Base-by-base conservation (phyloP, 1,139 yeast species). In the Saccharomycopsis hybrid region DNA sequence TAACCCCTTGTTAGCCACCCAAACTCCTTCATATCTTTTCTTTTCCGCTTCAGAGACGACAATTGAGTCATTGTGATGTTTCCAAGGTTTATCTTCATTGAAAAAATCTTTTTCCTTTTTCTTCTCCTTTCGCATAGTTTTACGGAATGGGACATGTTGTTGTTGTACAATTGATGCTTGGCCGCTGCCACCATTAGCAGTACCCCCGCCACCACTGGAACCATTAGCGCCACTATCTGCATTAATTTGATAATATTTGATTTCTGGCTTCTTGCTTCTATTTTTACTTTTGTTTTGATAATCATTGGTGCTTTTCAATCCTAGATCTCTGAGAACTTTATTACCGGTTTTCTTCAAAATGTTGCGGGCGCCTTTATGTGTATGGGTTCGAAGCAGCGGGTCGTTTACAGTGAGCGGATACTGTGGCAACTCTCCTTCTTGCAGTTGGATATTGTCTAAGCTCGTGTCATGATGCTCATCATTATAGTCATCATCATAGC, bases 11-110 rank as follows among this genome's bases (percentile, higher is more conserved):
- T 92, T 92, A 45, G 95, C 80, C 0, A 85, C 95, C 96, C 96
- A 92, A 29, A 92, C 75, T 13, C 95, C 95, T 64, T 89, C 97
- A 64, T 90, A 90, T 46, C 97, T 68, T 61, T 88, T 89, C 53
- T 87, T 72, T 63, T 92, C 97, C 37, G 72, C 75, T 31, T 83
- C 89, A 0, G 85, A 75, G 9, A 89, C 73, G 48, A 69, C 72
- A 44, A 71, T 72, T 8, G 81, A 72, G 55, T 80, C 85, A 41
- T 71, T 72, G 62, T 88, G 96, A 60, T 87, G 82, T 60, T 90
- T 92, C 97, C 98, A 92, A 0, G 97, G 97, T 64, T 90, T 89
- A 56, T 86, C 88, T 59, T 86, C 96, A 62, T 92, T 85, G 70
- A 47, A 74, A 27, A 67, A 63, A 42, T 71, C 66, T 58, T 72